Evolutionary conservation across 2,329 filamentous ascomycete genomes (phyloP), one percentile per base, ranked within the genome.

Genomic region (Colletotrichum limetticola): DNA sequence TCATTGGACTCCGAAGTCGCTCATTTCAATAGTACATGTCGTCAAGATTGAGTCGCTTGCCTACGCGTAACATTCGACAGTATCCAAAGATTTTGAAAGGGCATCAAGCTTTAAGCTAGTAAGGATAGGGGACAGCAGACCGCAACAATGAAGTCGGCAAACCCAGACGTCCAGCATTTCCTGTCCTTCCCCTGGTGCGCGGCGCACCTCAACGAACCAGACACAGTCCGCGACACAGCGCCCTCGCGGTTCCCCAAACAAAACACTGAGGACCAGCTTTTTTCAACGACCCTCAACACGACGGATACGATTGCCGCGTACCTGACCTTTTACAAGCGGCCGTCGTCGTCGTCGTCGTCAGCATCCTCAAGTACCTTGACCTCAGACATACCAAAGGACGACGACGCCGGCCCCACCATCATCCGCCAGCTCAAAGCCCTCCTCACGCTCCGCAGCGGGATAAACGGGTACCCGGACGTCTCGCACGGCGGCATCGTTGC

Each of bases 401-500:
- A 59, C 60, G 32, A 79, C 63, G 66, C 66, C 22, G 53, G 72
- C 73, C 65, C 8, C 77, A 82, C 57, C 75, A 76, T 77, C 35
- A 76, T 85, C 64, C 75, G 74, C 32, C 76, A 79, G 63, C 75
- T 81, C 57, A 74, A 76, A 3, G 77, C 80, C 5, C 76, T 85
- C 32, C 78, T 82, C 60, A 76, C 79, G 1, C 76, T 84, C 8
- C 80, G 81, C 5, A 75, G 79, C 4, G 81, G 80, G 3, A 76
- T 85, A 8, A 80, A 77, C 12, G 82, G 83, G 3, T 81, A 78
- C 58, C 74, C 78, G 1, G 75, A 75, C 26, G 71, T 84, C 14
- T 74, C 82, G 8, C 83, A 85, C 71, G 83, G 83, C 5, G 83
- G 83, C 26, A 76, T 85, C 69, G 78, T 79, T 19, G 79, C 80